phyloP scores from a whole-genome alignment of 306 rosid species.

The Vigna trinervia region DNA sequence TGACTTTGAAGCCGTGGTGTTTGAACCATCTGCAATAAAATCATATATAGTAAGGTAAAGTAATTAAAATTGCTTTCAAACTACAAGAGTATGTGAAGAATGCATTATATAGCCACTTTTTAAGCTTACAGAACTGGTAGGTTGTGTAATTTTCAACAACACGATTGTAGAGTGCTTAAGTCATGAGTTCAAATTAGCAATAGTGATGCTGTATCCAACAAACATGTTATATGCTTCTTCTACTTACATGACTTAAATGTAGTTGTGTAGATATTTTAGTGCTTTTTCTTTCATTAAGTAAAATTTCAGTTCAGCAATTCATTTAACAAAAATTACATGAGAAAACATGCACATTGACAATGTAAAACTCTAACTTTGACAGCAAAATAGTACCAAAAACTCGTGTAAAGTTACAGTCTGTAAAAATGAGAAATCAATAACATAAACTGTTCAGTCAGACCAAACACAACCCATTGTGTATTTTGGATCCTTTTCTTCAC shows the following conservation, averaged over 20 bases:
- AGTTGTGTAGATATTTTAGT: not conserved
- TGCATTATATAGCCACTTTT: not conserved
- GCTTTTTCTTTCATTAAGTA: too few relatives aligned
- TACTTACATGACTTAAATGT: not conserved
- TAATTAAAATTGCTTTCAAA: not conserved
- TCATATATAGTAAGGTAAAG: not conserved
- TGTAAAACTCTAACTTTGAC: too few relatives aligned
- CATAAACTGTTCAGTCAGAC: not conserved
- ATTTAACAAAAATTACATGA: too few relatives aligned
- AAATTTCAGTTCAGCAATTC: too few relatives aligned
- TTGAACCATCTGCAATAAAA: slow-evolving; percentile 42
- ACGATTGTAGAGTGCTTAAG: too few relatives aligned
- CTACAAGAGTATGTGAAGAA: not conserved
- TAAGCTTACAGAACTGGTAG: not conserved
- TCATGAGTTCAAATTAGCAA: too few relatives aligned
- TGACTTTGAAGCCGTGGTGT: slow-evolving; percentile 34
- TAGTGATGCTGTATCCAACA: too few relatives aligned
- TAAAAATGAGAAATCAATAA: not conserved
- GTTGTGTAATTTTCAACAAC: not conserved
- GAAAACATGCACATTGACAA: too few relatives aligned
- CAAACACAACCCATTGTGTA: not conserved
- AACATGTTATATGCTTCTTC: not conserved
- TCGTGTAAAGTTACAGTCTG: not conserved
- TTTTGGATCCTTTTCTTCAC: not conserved
- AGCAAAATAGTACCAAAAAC: too few relatives aligned